Conservation (phyloP, 2,329 filamentous ascomycete genomes). For the Curvularia hawaiiensis region DNA sequence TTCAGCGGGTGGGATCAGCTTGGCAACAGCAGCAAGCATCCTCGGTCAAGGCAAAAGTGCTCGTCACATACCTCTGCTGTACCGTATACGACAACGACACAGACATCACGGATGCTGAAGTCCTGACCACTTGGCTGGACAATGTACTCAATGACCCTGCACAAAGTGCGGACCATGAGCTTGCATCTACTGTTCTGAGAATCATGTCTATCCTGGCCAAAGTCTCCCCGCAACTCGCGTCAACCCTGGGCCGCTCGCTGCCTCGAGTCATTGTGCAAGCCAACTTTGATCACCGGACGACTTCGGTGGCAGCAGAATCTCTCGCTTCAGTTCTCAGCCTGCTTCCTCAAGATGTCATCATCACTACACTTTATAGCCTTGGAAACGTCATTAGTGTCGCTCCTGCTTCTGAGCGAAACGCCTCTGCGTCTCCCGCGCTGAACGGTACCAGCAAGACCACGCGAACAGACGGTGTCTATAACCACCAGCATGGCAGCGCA, state of each 20-base stretch:
- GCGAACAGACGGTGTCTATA: slow-evolving; percentile 41
- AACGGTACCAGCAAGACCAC: slow-evolving; percentile 58
- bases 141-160: slow-evolving; percentile 76
- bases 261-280: slow-evolving; percentile 89
- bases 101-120: slow-evolving; percentile 75
- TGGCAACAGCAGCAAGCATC: slow-evolving; percentile 88
- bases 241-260: slow-evolving; percentile 76
- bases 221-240: slow-evolving; percentile 73
- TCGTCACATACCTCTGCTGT: slow-evolving; percentile 87
- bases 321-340: slow-evolving; percentile 80
- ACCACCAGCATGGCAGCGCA: slow-evolving; percentile 69
- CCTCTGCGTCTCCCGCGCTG: slow-evolving; percentile 51
- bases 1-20: slow-evolving; percentile 76
- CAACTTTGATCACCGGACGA: slow-evolving; percentile 69
- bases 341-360: slow-evolving; percentile 89
- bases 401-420: slow-evolving; percentile 56
- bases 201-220: slow-evolving; percentile 82
- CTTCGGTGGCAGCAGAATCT: slow-evolving; percentile 80
- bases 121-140: slow-evolving; percentile 84
- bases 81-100: slow-evolving; percentile 73
- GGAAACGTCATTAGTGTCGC: slow-evolving; percentile 89
- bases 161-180: slow-evolving; percentile 79
- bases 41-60: slow-evolving; percentile 79
- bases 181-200: slow-evolving; percentile 80
- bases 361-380: slow-evolving; percentile 94